These are phyloP conservation scores for Pyronema omphalodes DNA, from an alignment of 495 filamentous ascomycete species.

Conservation along the genomic window DNA sequence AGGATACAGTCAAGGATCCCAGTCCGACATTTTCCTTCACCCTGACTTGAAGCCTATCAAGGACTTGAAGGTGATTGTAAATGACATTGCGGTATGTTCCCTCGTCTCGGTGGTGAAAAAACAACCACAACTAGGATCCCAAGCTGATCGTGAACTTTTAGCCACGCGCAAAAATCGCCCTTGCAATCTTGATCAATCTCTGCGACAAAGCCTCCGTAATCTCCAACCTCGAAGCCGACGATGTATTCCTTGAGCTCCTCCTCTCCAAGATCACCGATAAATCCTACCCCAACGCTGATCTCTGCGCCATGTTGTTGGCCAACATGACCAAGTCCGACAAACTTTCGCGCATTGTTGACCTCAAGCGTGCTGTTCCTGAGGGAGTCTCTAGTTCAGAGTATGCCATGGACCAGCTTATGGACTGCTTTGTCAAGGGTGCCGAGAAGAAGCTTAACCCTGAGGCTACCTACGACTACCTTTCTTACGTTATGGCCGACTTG, in stretches of 20 bases:
- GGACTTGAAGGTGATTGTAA: slow-evolving; percentile 74
- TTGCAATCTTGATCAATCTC: slow-evolving; percentile 85
- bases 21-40: slow-evolving; percentile 69
- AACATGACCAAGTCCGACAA: slow-evolving; percentile 69
- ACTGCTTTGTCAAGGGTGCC: slow-evolving; percentile 84
- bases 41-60: slow-evolving; percentile 60
- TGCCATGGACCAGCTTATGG: slow-evolving; percentile 77
- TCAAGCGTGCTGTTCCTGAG: slow-evolving; percentile 43
- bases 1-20: slow-evolving; percentile 50
- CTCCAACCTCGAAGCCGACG: slow-evolving; percentile 52
- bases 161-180: slow-evolving; percentile 66
- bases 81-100: slow-evolving; percentile 52
- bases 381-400: slow-evolving; percentile 46
- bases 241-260: slow-evolving; percentile 58
- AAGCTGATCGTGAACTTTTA: not conserved
- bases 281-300: slow-evolving; percentile 53
- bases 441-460: slow-evolving; percentile 62
- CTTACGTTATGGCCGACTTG: slow-evolving; percentile 84
- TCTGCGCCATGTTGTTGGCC: slow-evolving; percentile 77
- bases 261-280: slow-evolving; percentile 35
- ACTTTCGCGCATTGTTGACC: slow-evolving; percentile 43
- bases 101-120: not conserved
- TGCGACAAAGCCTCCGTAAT: slow-evolving; percentile 59
- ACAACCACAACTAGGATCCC: not conserved
- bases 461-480: slow-evolving; percentile 80